Conservation (phyloP, 2,329 filamentous ascomycete genomes). For the Nectriaceae sp. region DNA sequence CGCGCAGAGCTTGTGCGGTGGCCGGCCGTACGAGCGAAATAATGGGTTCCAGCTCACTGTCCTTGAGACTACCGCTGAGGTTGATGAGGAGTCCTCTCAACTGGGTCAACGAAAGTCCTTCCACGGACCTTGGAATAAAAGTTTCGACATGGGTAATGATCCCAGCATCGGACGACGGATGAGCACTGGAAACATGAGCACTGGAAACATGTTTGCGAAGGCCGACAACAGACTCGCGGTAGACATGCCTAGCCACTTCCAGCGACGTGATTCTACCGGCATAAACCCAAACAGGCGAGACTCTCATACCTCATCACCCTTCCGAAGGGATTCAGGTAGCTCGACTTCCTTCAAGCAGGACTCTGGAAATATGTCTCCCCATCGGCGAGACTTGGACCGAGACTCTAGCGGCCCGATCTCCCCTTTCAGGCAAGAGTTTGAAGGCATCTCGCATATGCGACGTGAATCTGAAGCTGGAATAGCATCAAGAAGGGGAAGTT, state of each 20-base stretch:
- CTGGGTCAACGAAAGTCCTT: conserved; percentile 34
- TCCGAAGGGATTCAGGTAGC: conserved; percentile 16
- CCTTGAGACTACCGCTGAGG: conserved; percentile 39
- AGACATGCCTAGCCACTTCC: no score
- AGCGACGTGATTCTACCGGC: neutral
- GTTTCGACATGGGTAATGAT: conserved; percentile 9
- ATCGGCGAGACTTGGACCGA: conserved; percentile 16
- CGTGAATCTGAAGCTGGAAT: neutral
- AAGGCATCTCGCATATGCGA: neutral
- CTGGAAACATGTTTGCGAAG: conserved; percentile 1
- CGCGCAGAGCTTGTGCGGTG: conserved; percentile 36
- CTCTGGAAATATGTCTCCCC: conserved; percentile 20
- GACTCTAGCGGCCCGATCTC: conserved; percentile 5
- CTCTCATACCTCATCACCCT: neutral
- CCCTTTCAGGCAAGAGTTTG: conserved; percentile 21
- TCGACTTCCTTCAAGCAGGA: conserved; percentile 8
- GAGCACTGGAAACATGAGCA: conserved; percentile 39
- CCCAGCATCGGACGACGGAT: conserved; percentile 31
- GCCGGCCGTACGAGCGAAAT: conserved; percentile 39
- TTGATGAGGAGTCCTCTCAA: conserved; percentile 24
- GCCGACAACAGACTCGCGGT: neutral
- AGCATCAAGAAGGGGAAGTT: conserved; percentile 15
- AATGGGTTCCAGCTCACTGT: conserved; percentile 40
- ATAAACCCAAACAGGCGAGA: neutral
- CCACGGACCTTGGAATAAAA: conserved; percentile 21